phyloP scores from a whole-genome alignment of 1,284 basidiomycete genomes.

The Lentinus polychrous region DNA sequence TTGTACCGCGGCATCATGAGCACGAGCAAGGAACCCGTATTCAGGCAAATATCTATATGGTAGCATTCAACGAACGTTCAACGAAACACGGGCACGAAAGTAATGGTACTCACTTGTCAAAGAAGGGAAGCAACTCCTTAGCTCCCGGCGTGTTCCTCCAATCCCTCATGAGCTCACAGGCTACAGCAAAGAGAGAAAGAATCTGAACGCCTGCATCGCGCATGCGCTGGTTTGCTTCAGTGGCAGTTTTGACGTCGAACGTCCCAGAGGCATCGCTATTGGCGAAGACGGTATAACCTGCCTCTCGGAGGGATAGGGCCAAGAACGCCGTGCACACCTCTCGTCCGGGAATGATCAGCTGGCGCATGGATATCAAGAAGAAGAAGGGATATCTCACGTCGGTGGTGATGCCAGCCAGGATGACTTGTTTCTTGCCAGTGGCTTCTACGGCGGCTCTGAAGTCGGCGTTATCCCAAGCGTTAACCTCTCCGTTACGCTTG shows the following conservation, averaged over 20 bases:
- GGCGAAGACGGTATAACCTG: slow-evolving; percentile 38
- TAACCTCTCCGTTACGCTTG: slow-evolving; percentile 40
- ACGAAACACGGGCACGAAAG: not conserved
- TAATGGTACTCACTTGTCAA: slow-evolving; percentile 29
- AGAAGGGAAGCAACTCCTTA: slow-evolving; percentile 32
- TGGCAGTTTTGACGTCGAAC: slow-evolving; percentile 29
- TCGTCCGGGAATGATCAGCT: not conserved
- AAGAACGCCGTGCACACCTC: slow-evolving; percentile 40
- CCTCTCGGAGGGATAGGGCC: slow-evolving; percentile 35
- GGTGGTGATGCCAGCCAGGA: slow-evolving; percentile 40
- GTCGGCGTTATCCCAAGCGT: slow-evolving; percentile 44
- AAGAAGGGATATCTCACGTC: slow-evolving; percentile 28
- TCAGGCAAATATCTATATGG: slow-evolving; percentile 29
- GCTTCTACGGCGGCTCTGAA: slow-evolving; percentile 39
- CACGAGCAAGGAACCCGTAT: slow-evolving; percentile 32
- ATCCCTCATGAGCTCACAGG: slow-evolving; percentile 37
- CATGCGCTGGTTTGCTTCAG: slow-evolving; percentile 39
- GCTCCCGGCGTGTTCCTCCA: slow-evolving; percentile 37
- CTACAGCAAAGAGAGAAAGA: slow-evolving; percentile 34
- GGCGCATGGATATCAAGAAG: not conserved
- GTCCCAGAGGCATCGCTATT: slow-evolving; percentile 38
- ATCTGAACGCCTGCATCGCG: slow-evolving; percentile 35
- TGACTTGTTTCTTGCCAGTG: slow-evolving; percentile 41
- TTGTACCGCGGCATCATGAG: slow-evolving; percentile 30
- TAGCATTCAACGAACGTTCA: not conserved